phyloP scores from a whole-genome alignment of 1,284 basidiomycete species.

The Meripilus lineatus region DNA sequence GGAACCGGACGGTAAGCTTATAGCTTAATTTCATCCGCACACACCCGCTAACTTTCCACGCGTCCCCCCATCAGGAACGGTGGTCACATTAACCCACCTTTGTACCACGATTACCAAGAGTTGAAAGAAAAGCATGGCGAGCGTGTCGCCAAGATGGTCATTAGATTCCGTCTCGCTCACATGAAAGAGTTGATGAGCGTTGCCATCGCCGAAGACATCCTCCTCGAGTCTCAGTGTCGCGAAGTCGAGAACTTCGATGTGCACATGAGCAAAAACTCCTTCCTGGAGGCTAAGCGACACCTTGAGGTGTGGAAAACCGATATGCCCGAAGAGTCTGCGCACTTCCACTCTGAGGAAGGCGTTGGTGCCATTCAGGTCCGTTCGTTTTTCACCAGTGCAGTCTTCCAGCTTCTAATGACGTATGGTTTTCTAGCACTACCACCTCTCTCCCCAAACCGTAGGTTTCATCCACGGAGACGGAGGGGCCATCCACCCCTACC shows the following conservation, averaged over 20 bases:
- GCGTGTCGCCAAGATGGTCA: conserved; percentile 45
- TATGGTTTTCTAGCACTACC: conserved; percentile 29
- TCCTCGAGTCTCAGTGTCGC: conserved; percentile 37
- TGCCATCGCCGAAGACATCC: conserved; percentile 42
- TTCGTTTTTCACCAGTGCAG: neutral
- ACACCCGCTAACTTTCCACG: neutral
- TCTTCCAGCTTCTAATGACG: neutral
- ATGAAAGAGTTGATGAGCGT: conserved; percentile 40
- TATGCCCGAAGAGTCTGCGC: conserved; percentile 34
- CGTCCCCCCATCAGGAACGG: conserved; percentile 47
- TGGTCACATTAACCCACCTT: conserved; percentile 60
- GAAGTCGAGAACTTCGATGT: conserved; percentile 40
- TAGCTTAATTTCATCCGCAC: neutral
- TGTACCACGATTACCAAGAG: conserved; percentile 56
- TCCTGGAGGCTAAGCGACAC: conserved; percentile 29
- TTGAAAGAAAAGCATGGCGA: conserved; percentile 45
- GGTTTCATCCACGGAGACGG: conserved; percentile 37
- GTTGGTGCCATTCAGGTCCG: conserved; percentile 32
- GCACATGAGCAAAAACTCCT: conserved; percentile 28
- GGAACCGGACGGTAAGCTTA: conserved; percentile 57
- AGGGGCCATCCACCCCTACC: conserved; percentile 45
- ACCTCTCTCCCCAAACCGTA: conserved; percentile 28
- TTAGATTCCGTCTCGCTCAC: conserved; percentile 60
- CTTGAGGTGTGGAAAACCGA: conserved; percentile 32
- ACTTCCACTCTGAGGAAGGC: conserved; percentile 27